Evolutionary conservation across 2,329 filamentous ascomycete genomes (phyloP).

Genomic region (Fusarium sp.): DNA sequence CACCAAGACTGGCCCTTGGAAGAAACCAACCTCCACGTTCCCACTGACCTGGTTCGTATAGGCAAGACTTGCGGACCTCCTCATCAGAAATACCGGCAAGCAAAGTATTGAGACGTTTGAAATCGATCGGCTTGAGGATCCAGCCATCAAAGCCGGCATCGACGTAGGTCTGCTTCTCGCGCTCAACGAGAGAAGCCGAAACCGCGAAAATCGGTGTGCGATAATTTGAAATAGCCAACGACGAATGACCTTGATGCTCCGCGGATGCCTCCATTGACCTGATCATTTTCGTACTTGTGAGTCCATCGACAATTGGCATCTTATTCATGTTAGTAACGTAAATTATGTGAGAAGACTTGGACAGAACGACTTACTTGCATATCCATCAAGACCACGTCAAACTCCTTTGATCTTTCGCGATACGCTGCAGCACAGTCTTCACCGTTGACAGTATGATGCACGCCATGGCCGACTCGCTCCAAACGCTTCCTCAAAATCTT

Average conservation of each 20-base stretch:
- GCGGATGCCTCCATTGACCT: constrained; percentile 72
- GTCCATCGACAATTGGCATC: constrained; percentile 93
- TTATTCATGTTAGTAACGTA: constrained; percentile 48
- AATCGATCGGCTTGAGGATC: constrained; percentile 90
- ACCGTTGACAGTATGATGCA: constrained; percentile 80
- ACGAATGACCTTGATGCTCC: constrained; percentile 62
- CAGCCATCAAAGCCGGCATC: constrained; percentile 87
- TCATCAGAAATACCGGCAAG: constrained; percentile 75
- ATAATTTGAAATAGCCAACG: constrained; percentile 67
- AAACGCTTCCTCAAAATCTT: constrained; percentile 82
- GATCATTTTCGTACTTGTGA: constrained; percentile 85
- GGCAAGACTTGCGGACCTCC: constrained; percentile 64
- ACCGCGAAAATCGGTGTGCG: constrained; percentile 86
- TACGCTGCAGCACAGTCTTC: constrained; percentile 83
- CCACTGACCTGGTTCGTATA: constrained; percentile 80
- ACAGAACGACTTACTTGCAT: constrained; percentile 75
- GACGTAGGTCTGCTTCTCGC: constrained; percentile 74
- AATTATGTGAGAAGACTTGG: background rate
- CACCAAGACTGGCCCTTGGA: constrained; percentile 15
- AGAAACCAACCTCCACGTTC: constrained; percentile 87
- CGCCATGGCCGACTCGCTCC: constrained; percentile 78
- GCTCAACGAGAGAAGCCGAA: constrained; percentile 82
- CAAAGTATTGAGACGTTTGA: constrained; percentile 75
- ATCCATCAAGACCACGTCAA: constrained; percentile 89
- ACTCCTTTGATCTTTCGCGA: constrained; percentile 67